phyloP scores from a whole-genome alignment of 192 early-diverging fungal genomes.

The Piromyces finnis region DNA sequence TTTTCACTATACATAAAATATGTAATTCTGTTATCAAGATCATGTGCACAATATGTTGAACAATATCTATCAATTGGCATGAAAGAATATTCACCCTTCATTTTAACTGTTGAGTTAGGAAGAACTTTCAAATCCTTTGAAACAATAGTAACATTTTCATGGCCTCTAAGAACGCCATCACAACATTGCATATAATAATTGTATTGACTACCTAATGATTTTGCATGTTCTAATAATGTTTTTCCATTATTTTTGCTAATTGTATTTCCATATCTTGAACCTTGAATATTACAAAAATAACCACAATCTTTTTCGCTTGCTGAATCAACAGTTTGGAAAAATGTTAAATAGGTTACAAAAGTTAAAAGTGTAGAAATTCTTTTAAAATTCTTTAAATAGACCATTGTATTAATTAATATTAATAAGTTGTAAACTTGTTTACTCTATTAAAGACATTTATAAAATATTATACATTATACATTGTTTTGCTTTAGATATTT shows the following conservation, averaged over 20 bases:
- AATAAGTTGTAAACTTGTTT: too few relatives aligned
- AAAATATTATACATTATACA: too few relatives aligned
- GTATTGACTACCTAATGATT: background rate
- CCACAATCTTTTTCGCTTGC: background rate
- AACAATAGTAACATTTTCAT: background rate
- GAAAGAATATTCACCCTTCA: background rate
- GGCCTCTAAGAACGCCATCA: background rate
- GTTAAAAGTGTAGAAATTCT: background rate
- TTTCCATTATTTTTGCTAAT: background rate
- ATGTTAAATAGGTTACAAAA: background rate
- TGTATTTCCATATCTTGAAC: background rate
- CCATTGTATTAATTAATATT: too few relatives aligned
- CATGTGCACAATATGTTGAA: background rate
- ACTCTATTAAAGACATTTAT: too few relatives aligned
- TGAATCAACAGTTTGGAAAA: background rate
- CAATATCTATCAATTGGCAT: background rate
- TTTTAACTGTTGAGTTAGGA: background rate
- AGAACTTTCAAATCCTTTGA: background rate
- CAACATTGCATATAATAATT: background rate
- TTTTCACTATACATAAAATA: background rate
- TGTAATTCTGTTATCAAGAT: background rate
- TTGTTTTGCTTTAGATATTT: too few relatives aligned
- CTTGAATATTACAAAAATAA: background rate
- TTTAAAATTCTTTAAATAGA: too few relatives aligned
- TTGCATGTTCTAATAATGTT: background rate